Evolutionary conservation across 1,284 basidiomycete genomes (phyloP).

Genomic region (Ustilago lituana): DNA sequence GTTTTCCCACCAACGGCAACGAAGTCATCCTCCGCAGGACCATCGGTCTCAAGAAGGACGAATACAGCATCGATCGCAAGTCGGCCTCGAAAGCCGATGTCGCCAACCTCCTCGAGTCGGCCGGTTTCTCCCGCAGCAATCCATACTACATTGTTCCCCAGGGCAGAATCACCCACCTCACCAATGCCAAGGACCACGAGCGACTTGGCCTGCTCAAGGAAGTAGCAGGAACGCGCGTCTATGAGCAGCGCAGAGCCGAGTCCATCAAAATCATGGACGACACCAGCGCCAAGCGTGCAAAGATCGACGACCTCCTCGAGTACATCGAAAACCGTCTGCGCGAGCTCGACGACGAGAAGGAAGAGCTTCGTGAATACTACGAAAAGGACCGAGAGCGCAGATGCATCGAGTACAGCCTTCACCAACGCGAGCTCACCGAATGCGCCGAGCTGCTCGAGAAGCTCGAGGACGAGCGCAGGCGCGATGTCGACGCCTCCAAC

Average conservation of each 20-base stretch:
- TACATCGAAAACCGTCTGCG: constrained; percentile 89
- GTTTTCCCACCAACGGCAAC: constrained; percentile 72
- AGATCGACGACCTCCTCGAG: constrained; percentile 87
- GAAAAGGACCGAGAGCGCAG: constrained; percentile 92
- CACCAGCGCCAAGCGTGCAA: constrained; percentile 90
- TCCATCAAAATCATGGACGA: constrained; percentile 95
- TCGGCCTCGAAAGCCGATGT: constrained; percentile 95
- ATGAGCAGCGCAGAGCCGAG: constrained; percentile 91
- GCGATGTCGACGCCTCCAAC: constrained; percentile 83
- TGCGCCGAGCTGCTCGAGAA: constrained; percentile 83
- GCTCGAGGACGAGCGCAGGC: constrained; percentile 75
- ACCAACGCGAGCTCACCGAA: constrained; percentile 88
- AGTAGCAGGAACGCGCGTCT: constrained; percentile 97
- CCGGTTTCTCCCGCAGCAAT: constrained; percentile 95
- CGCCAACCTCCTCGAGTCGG: constrained; percentile 73
- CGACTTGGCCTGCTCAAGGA: constrained; percentile 93
- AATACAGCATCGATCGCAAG: constrained; percentile 96
- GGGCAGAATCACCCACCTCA: constrained; percentile 95
- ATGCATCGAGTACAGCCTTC: constrained; percentile 93
- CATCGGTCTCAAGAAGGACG: constrained; percentile 97
- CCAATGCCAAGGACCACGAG: constrained; percentile 96
- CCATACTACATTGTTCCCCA: constrained; percentile 99
- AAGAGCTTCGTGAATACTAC: constrained; percentile 95
- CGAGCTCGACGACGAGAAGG: constrained; percentile 96
- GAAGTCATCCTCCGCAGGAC: constrained; percentile 71